Evolutionary conservation across 257 asterid species (phyloP).

Genomic region (Fraxinus excelsior): DNA sequence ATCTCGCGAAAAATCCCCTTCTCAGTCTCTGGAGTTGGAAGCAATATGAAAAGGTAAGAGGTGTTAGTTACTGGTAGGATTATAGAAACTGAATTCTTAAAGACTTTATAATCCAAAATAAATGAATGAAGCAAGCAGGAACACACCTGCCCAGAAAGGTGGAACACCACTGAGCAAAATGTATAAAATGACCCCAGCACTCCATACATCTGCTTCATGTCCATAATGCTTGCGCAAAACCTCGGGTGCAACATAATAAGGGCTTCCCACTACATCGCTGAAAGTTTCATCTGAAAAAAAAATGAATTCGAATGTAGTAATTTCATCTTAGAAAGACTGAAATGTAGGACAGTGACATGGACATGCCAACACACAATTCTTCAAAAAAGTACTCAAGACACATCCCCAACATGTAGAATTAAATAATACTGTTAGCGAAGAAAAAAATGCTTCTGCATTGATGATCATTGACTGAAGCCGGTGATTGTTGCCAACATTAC

Average conservation of each 20-base stretch:
- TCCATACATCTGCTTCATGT: constrained; percentile 65
- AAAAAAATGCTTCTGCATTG: no score
- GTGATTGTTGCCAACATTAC: no score
- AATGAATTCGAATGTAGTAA: not conserved
- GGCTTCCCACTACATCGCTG: constrained; percentile 61
- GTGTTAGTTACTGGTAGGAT: not conserved
- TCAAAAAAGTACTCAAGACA: no score
- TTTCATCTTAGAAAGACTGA: not conserved
- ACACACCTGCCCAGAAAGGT: constrained; percentile 62
- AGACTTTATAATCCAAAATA: not conserved
- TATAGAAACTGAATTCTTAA: not conserved
- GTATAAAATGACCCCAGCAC: constrained; percentile 64
- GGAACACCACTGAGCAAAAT: constrained; percentile 65
- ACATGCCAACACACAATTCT: not conserved
- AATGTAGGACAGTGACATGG: not conserved
- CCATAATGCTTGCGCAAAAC: constrained; percentile 60
- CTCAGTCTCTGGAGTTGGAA: constrained; percentile 50
- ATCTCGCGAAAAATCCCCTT: constrained; percentile 66
- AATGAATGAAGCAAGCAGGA: not conserved
- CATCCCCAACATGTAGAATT: no score
- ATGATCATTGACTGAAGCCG: no score
- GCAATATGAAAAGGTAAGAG: constrained; percentile 14
- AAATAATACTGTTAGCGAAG: no score
- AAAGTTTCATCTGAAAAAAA: constrained; percentile 45
- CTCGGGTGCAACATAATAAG: constrained; percentile 66